These are phyloP conservation scores for Ascochyta clinopodiicola DNA, from an alignment of 2,329 filamentous ascomycete genomes.

Conservation along the genomic window DNA sequence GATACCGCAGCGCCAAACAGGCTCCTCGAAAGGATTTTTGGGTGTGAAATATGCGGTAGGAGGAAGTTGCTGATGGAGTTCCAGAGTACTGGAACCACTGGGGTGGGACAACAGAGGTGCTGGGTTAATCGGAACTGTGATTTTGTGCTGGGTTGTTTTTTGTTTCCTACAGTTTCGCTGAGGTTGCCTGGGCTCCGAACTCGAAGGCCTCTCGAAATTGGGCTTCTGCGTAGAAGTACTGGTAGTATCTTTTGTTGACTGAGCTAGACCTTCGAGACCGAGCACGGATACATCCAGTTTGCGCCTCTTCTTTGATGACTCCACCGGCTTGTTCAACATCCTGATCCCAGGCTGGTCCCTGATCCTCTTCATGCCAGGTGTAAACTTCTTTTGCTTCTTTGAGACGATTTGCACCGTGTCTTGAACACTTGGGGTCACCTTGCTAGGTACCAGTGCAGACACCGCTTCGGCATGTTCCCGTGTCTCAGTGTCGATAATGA, in stretches of 20 bases:
- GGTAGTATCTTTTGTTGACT: background rate
- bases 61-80: slow-evolving; percentile 28
- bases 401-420: background rate
- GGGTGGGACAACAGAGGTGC: slow-evolving; percentile 3
- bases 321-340: slow-evolving; percentile 3
- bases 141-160: background rate
- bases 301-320: slow-evolving; percentile 10
- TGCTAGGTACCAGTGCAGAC: background rate
- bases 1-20: slow-evolving; percentile 36
- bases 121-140: background rate
- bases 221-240: background rate
- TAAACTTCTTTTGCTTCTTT: background rate
- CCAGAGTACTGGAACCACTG: slow-evolving; percentile 27
- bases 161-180: background rate
- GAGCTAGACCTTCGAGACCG: background rate
- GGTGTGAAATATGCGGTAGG: slow-evolving; percentile 29
- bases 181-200: background rate
- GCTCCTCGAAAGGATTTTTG: slow-evolving; percentile 18
- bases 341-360: background rate
- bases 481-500: slow-evolving; percentile 6
- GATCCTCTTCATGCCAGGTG: slow-evolving; percentile 1
- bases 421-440: background rate
- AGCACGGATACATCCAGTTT: background rate
- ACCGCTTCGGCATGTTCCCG: background rate
- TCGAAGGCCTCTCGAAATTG: background rate